Conservation (phyloP, 2,329 filamentous ascomycete species). For the Clonostachys byssicola region DNA sequence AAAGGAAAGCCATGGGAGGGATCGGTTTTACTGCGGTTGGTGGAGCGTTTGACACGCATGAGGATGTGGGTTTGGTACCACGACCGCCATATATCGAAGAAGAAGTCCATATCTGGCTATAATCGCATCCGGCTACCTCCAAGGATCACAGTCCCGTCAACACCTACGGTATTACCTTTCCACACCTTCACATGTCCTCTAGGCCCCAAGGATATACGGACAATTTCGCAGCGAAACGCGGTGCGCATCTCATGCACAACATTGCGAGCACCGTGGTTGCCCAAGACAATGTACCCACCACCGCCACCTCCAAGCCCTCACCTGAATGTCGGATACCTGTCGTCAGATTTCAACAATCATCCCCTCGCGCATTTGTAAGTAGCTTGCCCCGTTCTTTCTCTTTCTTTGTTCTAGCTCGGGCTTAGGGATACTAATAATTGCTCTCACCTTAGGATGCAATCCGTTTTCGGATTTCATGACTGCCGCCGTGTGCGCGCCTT, state of each 20-base stretch:
- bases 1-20: slow-evolving; percentile 81
- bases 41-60: slow-evolving; percentile 78
- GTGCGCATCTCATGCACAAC: slow-evolving; percentile 90
- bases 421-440: background rate
- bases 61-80: slow-evolving; percentile 85
- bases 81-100: slow-evolving; percentile 66
- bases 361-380: slow-evolving; percentile 81
- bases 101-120: slow-evolving; percentile 55
- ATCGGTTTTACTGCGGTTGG: slow-evolving; percentile 73
- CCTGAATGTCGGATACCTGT: slow-evolving; percentile 93
- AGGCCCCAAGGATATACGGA: slow-evolving; percentile 83
- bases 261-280: slow-evolving; percentile 81
- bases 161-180: slow-evolving; percentile 92
- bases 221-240: slow-evolving; percentile 93
- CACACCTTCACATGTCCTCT: slow-evolving; percentile 96
- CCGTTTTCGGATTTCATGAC: slow-evolving; percentile 91
- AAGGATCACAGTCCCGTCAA: slow-evolving; percentile 73
- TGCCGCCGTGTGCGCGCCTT: slow-evolving; percentile 71
- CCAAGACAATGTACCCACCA: slow-evolving; percentile 75
- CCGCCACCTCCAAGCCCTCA: slow-evolving; percentile 76
- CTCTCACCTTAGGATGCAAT: slow-evolving; percentile 69
- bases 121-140: slow-evolving; percentile 68
- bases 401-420: background rate
- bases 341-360: slow-evolving; percentile 98
- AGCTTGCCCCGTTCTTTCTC: background rate